Evolutionary conservation across 2,329 filamentous ascomycete species (phyloP).

Genomic region (Magnaporthiopsis incrustans): DNA sequence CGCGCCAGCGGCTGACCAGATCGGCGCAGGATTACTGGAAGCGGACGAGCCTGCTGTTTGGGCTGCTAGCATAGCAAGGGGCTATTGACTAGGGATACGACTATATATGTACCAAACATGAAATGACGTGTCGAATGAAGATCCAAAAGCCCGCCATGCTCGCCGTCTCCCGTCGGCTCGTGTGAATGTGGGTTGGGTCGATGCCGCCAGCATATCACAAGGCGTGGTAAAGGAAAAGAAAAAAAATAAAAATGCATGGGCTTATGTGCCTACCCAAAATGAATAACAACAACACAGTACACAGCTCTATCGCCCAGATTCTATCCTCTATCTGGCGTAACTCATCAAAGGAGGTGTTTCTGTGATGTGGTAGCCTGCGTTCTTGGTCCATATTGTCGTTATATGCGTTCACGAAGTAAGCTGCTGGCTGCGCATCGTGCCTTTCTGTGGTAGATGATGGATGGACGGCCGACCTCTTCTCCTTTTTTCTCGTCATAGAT

Average conservation of each 20-base stretch:
- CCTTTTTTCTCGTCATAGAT: too few relatives aligned
- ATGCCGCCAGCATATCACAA: background rate
- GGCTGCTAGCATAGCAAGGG: constrained; percentile 48
- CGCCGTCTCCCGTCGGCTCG: too few relatives aligned
- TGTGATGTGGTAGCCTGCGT: background rate
- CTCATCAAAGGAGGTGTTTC: background rate
- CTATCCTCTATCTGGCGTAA: background rate
- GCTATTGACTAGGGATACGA: background rate
- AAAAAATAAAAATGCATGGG: too few relatives aligned
- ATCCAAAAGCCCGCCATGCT: background rate
- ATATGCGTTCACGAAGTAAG: background rate
- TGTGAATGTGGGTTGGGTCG: too few relatives aligned
- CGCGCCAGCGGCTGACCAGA: constrained; percentile 48
- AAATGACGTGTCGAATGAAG: constrained; percentile 9
- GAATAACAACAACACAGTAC: background rate
- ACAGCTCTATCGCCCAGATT: background rate
- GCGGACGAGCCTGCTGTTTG: constrained; percentile 74
- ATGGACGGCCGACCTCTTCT: too few relatives aligned
- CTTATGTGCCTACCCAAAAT: too few relatives aligned
- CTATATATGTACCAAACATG: constrained; percentile 2
- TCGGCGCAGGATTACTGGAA: constrained; percentile 72
- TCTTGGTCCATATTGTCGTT: background rate
- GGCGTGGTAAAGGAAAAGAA: background rate
- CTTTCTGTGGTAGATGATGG: too few relatives aligned
- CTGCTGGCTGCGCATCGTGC: too few relatives aligned